These are phyloP conservation scores for Stereocaulon alpinum DNA, from an alignment of 495 filamentous ascomycete genomes.

Conservation along the genomic window DNA sequence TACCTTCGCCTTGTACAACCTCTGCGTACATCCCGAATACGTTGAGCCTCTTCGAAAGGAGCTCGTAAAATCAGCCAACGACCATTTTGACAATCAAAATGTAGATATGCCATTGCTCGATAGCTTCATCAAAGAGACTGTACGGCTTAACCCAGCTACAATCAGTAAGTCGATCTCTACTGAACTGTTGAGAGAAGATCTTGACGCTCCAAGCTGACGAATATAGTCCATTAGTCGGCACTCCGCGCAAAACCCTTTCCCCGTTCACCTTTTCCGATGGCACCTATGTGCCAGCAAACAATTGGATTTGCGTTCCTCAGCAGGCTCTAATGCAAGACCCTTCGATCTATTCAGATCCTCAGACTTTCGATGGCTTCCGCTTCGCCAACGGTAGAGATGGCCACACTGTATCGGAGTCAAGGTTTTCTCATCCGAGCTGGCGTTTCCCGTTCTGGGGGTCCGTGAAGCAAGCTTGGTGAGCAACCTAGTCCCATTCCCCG, in stretches of 20 bases:
- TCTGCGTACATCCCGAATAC: constrained; percentile 18
- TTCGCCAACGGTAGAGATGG: too few relatives aligned
- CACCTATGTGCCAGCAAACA: constrained; percentile 5
- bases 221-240: constrained; percentile 9
- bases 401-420: too few relatives aligned
- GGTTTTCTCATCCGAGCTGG: too few relatives aligned
- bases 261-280: constrained; percentile 16
- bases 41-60: constrained; percentile 13
- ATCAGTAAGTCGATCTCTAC: constrained; percentile 8
- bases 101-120: constrained; percentile 15
- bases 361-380: constrained; percentile 3
- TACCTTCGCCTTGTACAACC: constrained; percentile 12
- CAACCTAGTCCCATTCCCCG: too few relatives aligned
- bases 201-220: neutral
- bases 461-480: too few relatives aligned
- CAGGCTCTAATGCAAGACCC: constrained; percentile 13
- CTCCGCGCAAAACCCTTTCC: constrained; percentile 12
- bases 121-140: constrained; percentile 14
- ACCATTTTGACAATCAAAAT: constrained; percentile 4
- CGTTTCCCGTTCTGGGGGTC: too few relatives aligned
- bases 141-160: too few relatives aligned
- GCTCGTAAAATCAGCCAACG: constrained; percentile 6
- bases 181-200: neutral
- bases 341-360: constrained; percentile 8
- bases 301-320: constrained; percentile 14